Conservation (phyloP, 768 basidiomycete genomes). For the Coprinopsis sp. region DNA sequence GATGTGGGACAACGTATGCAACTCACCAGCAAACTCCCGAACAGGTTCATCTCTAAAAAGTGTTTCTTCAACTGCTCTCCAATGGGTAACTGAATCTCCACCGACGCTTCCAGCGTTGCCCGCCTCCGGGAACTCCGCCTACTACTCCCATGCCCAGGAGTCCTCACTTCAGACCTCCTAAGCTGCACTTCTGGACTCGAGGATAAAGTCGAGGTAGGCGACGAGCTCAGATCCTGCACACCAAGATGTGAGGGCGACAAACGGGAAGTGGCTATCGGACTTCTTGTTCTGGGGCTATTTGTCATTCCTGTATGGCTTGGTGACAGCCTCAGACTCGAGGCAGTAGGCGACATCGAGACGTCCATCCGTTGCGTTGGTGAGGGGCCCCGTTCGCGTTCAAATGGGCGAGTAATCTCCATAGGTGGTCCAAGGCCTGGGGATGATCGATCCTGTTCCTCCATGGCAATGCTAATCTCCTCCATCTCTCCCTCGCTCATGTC, state of each 20-base stretch:
- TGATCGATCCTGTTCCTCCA: neutral
- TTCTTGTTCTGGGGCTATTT: too few species aligned
- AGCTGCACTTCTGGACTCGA: constrained; percentile 8
- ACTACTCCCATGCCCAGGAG: constrained; percentile 35
- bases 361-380: constrained; percentile 27
- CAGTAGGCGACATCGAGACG: constrained; percentile 24
- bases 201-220: constrained; percentile 1
- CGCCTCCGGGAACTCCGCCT: constrained; percentile 53
- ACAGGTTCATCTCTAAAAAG: constrained; percentile 70
- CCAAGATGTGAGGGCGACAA: too few species aligned
- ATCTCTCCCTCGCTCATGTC: constrained; percentile 77
- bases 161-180: neutral
- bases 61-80: constrained; percentile 80
- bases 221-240: constrained; percentile 1
- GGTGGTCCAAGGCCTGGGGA: constrained; percentile 7
- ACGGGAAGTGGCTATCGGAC: too few species aligned
- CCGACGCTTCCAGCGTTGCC: constrained; percentile 26
- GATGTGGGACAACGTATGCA: neutral
- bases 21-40: constrained; percentile 74
- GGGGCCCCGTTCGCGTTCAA: too few species aligned
- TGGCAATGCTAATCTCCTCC: constrained; percentile 57
- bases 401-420: too few species aligned
- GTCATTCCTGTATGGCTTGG: too few species aligned
- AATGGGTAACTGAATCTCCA: constrained; percentile 43
- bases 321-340: constrained; percentile 1